Conservation (phyloP, 208 protist species). For the Wallacemonas collosoma region DNA sequence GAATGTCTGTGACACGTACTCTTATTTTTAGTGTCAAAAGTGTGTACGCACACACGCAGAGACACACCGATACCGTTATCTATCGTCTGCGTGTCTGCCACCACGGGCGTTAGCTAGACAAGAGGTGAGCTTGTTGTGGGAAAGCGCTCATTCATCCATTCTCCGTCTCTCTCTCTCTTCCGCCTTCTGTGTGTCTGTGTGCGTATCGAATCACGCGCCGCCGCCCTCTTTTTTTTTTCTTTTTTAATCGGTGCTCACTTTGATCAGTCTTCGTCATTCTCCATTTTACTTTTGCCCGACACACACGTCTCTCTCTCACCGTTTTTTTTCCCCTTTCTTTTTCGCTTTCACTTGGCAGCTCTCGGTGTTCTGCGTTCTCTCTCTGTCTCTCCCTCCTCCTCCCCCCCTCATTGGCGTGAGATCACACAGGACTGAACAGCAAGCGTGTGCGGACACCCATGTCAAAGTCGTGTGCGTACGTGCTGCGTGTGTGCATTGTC, state of each 20-base stretch:
- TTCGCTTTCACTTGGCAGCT: background rate
- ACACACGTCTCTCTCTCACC: no score
- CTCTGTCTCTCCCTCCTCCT: background rate
- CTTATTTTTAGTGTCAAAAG: no score
- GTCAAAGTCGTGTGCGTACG: conserved; percentile 10
- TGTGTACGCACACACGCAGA: no score
- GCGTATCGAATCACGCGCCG: no score
- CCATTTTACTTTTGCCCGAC: background rate
- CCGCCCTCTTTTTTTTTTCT: background rate
- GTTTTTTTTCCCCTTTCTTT: background rate
- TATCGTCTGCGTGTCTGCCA: no score
- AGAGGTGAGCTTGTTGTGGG: no score
- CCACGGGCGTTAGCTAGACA: no score
- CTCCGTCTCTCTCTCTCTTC: background rate
- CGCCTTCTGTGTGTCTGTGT: no score
- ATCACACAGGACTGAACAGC: no score
- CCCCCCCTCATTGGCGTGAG: background rate
- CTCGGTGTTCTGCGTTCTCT: background rate
- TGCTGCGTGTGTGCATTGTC: conserved; percentile 16
- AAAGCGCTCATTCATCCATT: background rate
- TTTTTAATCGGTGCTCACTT: background rate
- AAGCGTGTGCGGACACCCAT: background rate
- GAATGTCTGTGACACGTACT: no score
- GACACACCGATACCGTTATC: no score
- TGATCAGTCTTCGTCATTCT: background rate